Evolutionary conservation across 805 yeast species (phyloP), one percentile per base, ranked within the genome.

Genomic region (Nakazawaea populi): DNA sequence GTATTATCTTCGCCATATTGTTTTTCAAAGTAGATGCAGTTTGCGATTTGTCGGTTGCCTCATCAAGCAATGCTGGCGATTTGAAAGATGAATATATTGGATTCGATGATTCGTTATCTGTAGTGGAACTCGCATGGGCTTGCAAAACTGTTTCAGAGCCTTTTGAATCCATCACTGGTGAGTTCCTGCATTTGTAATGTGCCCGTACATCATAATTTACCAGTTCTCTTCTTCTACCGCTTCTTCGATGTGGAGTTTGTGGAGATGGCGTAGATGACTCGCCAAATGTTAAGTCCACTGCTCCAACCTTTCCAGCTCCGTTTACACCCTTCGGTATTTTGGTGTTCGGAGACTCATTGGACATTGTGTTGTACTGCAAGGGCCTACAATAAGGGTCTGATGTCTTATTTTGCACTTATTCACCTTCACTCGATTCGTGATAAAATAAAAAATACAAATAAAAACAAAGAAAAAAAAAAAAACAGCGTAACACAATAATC

Each of bases 1-100:
- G 64, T 37, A 74, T 63, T 49, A 80, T 54, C 5, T 74, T 69
- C 0, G 77, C 75, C 52, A 81, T 56, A 42, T 63, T 65, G 28
- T 70, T 65, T 46, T 65, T 63, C 28, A 48, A 9, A 4, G 24
- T 30, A 10, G n/a, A 18, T 9, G 3, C 11, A 4, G 30, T 7
- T 11, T 8, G 10, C 7, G 41, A 24, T 24, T 24, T 11, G 14
- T 27, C 7, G 11, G 31, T 27, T 10, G 47, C 28, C 27, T 44
- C 47, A 11, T 8, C 36, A 4, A 44, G 35, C 10, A 44, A 27
- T 11, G 47, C 7, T 44, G 47, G 47, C 8, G 47, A 24, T 27
- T 6, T 12, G 27, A 5, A 44, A 28, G 47, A 44, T 36, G 40
- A 6, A 36, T 27, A 44, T 9, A 44, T 44, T 24, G 42, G 40